Percentiles rank a stretch among this genome's conserved stretches.
Evolutionary conservation across 2,329 filamentous ascomycete genomes (phyloP).

Genomic region (Aspergillus jensenii): DNA sequence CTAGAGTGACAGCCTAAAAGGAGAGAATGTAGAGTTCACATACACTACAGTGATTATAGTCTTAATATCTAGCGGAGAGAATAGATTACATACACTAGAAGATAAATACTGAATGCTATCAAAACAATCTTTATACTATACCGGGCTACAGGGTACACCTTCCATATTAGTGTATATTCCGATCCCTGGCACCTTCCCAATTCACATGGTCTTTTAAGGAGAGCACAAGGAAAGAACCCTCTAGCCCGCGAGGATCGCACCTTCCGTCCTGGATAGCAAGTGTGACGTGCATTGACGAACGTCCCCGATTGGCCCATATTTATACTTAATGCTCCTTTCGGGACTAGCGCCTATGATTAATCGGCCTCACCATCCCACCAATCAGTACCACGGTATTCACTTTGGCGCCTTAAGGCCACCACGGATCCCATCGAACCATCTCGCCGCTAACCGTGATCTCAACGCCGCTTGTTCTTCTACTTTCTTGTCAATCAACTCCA

Average conservation of each 20-base stretch:
- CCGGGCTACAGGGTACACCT: too few relatives aligned
- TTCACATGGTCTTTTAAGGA: too few relatives aligned
- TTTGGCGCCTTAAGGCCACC: slow-evolving; percentile 5
- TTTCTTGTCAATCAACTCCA: neutral
- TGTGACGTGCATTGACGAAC: neutral
- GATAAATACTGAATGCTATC: too few relatives aligned
- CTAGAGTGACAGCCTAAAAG: too few relatives aligned
- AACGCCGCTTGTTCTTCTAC: neutral
- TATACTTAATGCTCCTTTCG: neutral
- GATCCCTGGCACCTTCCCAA: too few relatives aligned
- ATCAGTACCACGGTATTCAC: neutral
- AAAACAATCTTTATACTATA: too few relatives aligned
- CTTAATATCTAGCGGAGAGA: too few relatives aligned
- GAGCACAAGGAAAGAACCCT: too few relatives aligned
- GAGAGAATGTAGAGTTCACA: too few relatives aligned
- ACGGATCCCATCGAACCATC: neutral
- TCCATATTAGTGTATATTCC: too few relatives aligned
- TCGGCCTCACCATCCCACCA: neutral
- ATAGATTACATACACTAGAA: too few relatives aligned
- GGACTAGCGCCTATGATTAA: neutral
- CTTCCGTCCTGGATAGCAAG: neutral
- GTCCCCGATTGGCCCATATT: neutral
- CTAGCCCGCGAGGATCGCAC: neutral
- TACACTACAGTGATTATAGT: neutral
- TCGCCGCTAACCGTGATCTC: slow-evolving; percentile 12